phyloP scores from a whole-genome alignment of 495 filamentous ascomycete genomes.

The Penicillium lividum region DNA sequence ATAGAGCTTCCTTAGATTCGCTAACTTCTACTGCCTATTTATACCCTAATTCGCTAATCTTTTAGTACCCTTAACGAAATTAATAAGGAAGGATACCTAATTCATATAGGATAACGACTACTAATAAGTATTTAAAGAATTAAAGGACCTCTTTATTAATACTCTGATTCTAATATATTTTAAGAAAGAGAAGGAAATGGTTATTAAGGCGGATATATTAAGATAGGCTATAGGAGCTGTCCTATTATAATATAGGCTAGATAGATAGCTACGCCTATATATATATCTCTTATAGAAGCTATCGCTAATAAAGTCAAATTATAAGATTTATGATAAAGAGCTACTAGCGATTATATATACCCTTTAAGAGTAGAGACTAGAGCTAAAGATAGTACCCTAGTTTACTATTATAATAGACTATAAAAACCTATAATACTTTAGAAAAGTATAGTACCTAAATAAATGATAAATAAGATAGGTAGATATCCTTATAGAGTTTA shows the following conservation, averaged over 20 bases:
- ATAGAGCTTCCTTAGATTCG: neutral
- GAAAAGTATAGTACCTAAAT: too few species aligned
- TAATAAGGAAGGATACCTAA: too few species aligned
- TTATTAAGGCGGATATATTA: neutral
- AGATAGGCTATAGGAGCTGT: neutral
- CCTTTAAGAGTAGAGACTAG: neutral
- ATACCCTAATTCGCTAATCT: neutral
- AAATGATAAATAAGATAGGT: neutral
- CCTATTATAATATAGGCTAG: neutral
- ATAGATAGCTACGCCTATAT: neutral
- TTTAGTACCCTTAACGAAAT: neutral
- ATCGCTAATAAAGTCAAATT: neutral
- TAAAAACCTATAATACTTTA: too few species aligned
- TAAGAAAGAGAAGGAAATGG: neutral
- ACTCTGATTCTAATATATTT: neutral
- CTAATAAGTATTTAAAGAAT: neutral
- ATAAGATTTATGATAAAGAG: neutral
- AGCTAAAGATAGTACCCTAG: too few species aligned
- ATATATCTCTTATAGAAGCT: neutral
- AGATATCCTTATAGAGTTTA: neutral
- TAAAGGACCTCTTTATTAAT: neutral
- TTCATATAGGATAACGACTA: neutral
- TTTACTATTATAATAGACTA: too few species aligned
- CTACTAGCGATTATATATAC: neutral
- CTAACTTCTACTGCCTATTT: neutral